phyloP scores from a whole-genome alignment of 768 basidiomycete genomes.

The Melanogaster broomeanus region DNA sequence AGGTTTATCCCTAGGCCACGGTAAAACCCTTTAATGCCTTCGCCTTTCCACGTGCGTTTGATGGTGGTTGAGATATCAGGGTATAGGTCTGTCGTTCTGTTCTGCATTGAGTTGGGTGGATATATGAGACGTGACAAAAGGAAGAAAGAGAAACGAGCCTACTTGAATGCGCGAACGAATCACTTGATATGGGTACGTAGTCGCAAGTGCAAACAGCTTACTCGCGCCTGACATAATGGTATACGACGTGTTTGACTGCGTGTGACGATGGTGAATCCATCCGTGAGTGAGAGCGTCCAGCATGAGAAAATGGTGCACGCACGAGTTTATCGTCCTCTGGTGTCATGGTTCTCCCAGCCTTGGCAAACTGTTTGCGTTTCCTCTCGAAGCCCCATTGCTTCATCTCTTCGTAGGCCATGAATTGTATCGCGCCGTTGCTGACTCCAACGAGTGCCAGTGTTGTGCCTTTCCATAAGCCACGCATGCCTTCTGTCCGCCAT shows the following conservation, averaged over 20 bases:
- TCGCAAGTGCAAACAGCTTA: constrained; percentile 78
- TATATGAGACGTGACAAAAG: background rate
- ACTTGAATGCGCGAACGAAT: constrained; percentile 93
- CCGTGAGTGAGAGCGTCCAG: background rate
- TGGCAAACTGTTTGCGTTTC: constrained; percentile 64
- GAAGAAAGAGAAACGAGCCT: constrained; percentile 17
- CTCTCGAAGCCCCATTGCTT: constrained; percentile 86
- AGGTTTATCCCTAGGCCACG: constrained; percentile 94
- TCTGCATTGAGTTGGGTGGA: constrained; percentile 39
- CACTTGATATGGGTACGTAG: constrained; percentile 98
- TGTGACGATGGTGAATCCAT: background rate
- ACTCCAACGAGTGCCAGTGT: constrained; percentile 88
- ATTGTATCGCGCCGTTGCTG: constrained; percentile 92
- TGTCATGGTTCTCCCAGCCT: constrained; percentile 64
- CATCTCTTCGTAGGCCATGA: constrained; percentile 96
- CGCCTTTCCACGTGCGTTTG: constrained; percentile 75
- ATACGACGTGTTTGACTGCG: constrained; percentile 87
- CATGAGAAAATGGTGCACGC: constrained; percentile 27
- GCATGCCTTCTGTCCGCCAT: constrained; percentile 68
- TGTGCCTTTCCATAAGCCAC: constrained; percentile 87
- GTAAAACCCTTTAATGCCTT: constrained; percentile 87
- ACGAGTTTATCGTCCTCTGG: constrained; percentile 86
- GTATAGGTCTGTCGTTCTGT: constrained; percentile 68
- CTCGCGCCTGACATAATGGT: constrained; percentile 90
- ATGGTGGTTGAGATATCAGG: constrained; percentile 84